Evolutionary conservation across 495 filamentous ascomycete species (phyloP).

Genomic region (Penicillium canariense): DNA sequence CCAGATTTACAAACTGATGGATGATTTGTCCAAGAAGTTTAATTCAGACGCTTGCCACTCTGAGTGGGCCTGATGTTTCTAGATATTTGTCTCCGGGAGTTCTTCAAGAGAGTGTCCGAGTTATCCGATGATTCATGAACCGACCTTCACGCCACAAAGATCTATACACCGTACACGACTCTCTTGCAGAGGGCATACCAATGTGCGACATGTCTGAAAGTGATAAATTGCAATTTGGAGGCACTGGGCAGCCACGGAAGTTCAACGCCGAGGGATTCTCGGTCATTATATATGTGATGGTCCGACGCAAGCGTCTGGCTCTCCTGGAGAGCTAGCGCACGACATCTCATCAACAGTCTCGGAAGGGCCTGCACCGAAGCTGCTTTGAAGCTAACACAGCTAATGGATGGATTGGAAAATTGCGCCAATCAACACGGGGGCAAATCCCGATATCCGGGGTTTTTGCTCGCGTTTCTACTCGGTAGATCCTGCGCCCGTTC

Average conservation of each 20-base stretch:
- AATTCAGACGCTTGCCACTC: constrained; percentile 15
- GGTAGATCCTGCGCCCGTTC: too few relatives aligned
- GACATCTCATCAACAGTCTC: constrained; percentile 18
- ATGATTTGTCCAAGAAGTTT: constrained; percentile 15
- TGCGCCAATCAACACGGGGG: not conserved
- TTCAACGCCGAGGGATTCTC: constrained; percentile 15
- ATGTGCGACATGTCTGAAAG: not conserved
- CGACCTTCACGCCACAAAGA: constrained; percentile 8
- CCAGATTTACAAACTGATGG: constrained; percentile 15
- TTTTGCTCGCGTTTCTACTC: constrained; percentile 5
- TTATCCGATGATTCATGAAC: constrained; percentile 17
- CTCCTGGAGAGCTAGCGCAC: constrained; percentile 17
- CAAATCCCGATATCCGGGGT: constrained; percentile 1
- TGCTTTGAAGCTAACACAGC: constrained; percentile 15
- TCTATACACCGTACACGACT: constrained; percentile 11
- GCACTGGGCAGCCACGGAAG: constrained; percentile 13
- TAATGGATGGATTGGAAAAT: constrained; percentile 17
- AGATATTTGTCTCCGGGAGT: constrained; percentile 17
- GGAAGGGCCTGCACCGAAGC: constrained; percentile 13
- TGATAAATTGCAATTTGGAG: constrained; percentile 8
- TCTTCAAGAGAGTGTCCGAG: constrained; percentile 15
- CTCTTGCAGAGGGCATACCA: not conserved
- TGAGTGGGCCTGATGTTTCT: constrained; percentile 19
- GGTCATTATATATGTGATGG: constrained; percentile 21
- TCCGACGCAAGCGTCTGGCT: constrained; percentile 19